Percentiles rank a stretch among this genome's conserved stretches.
These are phyloP conservation scores for Isabelozyma pseudorhagii DNA, from an alignment of 805 yeast species.

Conservation along the genomic window DNA sequence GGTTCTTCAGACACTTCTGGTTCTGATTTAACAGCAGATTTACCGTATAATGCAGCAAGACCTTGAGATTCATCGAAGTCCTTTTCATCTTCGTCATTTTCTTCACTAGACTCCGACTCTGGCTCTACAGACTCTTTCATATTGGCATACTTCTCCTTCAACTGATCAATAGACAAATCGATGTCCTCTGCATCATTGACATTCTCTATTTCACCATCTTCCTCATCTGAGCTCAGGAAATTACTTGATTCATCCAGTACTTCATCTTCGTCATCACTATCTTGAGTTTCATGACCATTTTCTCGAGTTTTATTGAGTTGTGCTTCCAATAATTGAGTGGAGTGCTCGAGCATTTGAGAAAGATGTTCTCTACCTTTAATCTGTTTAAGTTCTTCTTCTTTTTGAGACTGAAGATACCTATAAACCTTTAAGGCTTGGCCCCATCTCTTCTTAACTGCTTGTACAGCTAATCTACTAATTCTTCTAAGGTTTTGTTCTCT, in stretches of 20 bases:
- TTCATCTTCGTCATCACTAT: conserved; percentile 17
- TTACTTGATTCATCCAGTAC: conserved; percentile 17
- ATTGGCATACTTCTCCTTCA: conserved; percentile 53
- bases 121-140: conserved; percentile 22
- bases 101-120: conserved; percentile 4
- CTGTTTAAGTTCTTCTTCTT: conserved; percentile 75
- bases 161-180: conserved; percentile 52
- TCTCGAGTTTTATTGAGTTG: conserved; percentile 52
- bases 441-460: conserved; percentile 90
- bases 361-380: conserved; percentile 83
- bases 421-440: conserved; percentile 79
- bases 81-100: conserved; percentile 8
- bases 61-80: conserved; percentile 10
- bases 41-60: conserved; percentile 32
- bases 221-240: conserved; percentile 14
- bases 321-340: conserved; percentile 85
- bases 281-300: conserved; percentile 20
- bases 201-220: conserved; percentile 3
- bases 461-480: conserved; percentile 77
- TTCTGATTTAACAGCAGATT: conserved; percentile 8
- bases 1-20: conserved; percentile 8
- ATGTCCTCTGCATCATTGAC: conserved; percentile 38
- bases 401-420: conserved; percentile 67
- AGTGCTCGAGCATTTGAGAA: conserved; percentile 83
- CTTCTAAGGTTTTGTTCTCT: conserved; percentile 66